Base-by-base conservation (phyloP, 345 rosid species). In the Mallotus nudiflorus region DNA sequence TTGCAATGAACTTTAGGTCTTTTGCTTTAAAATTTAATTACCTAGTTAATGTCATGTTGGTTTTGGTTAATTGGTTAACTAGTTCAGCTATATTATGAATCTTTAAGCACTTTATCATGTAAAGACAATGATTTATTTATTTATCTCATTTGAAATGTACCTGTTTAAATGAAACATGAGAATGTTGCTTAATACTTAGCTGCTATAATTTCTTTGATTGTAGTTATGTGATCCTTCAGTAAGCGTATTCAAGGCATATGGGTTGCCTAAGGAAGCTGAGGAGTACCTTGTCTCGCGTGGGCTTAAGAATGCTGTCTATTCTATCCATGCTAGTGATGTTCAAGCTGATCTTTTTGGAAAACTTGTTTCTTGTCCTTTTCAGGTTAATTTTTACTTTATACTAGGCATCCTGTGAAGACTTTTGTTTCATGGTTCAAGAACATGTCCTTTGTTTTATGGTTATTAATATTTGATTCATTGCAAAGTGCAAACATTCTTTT, bases 231-330 rank as follows among this genome's bases (percentile, higher is more conserved):
- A 82, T 75, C 88, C 88, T 66, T 62, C 88, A 15, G 83, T 84
- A 50, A 83, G 83, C 69, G 92, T 91, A 45, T 88, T 78, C 77
- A 89, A 91, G 76, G 93, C 93, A 42, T 88, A 88, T 69, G 83
- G 89, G 35, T 85, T 83, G 71, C 71, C 88, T 4, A 82, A 74
- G 79, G 79, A 73, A 65, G 86, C 91, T 0, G 83, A 86, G 56
- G 80, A 78, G 29, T 71, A 77, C 59, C 81, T 91, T 16, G 75
- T 72, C 15, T 85, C 89, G 0, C 79, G 65, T 65, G 93, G 96
- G 37, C 83, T 91, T 12, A 86, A 81, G 67, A 82, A 85, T 67
- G 80, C 96, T 70, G 76, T 78, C 65, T 91, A 84, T 62, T 77
- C 89, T 37, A 11, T 91, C 25, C 69, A 75, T 70, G 86, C 88